Evolutionary conservation across 108 stramenopile genomes (phyloP), one percentile per base, ranked within the genome.

Genomic region (Aurantiochytrium sp.): DNA sequence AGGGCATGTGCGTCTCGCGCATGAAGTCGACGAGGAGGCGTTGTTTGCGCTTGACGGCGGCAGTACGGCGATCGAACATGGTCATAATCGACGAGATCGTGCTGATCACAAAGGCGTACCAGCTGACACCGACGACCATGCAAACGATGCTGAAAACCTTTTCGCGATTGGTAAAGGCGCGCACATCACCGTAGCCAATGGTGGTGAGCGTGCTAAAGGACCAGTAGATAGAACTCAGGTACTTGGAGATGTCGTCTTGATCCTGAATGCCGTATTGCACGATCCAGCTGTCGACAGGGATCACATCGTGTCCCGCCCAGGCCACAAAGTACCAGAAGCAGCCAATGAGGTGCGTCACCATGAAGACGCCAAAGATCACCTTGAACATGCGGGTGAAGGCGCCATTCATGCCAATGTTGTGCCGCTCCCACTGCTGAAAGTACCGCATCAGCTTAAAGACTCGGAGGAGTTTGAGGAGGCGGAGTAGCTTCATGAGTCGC

Each of bases 131-230:
- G 0, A 90, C 37, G 3, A 93, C 73, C 91, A 93, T 91, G 89
- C 91, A 89, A 22, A 90, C 21, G 86, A 93, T 90, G 6, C 86
- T 55, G 55, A 89, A 93, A 2, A 86, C 50, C 41, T 90, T 91
- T 54, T 93, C 92, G 34, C 54, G 86, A 27, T 89, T 87, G 10
- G 91, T 91, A 39, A 86, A 37, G 5, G 92, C 92, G 24, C 32
- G 42, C 30, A 93, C 89, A 55, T 93, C 92, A 0, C 92, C 92
- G 86, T 90, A 93, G 48, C 92, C 92, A 3, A 93, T 90, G 4
- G 92, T 93, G 3, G 90, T 90, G 53, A 93, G 86, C 27, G 92
- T 93, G n/a, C 73, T 85, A 81, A 91, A 90, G 24, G 91, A 86
- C 92, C 92, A 93, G 68, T 93, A 93, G 54, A 93, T 42, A 2